Evolutionary conservation across 2,329 filamentous ascomycete genomes (phyloP).

Genomic region (Scopulariopsis brevicaulis): DNA sequence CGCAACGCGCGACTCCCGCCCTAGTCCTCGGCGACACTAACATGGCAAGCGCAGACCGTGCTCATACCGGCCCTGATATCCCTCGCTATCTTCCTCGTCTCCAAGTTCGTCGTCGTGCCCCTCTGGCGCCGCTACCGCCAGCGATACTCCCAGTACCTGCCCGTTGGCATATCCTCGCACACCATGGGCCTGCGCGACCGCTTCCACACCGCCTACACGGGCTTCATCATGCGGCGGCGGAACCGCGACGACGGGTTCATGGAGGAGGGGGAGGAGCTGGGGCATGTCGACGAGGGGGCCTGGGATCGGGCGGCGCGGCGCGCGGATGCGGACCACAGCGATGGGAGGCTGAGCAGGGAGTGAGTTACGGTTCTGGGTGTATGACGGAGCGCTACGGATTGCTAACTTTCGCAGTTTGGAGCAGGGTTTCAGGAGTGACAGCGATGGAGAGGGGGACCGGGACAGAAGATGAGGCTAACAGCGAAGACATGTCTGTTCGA

Average conservation of each 20-base stretch:
- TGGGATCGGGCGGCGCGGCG: slow-evolving; percentile 24
- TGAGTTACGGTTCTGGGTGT: slow-evolving; percentile 23
- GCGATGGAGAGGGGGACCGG: slow-evolving; percentile 20
- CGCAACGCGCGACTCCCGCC: neutral
- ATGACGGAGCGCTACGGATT: slow-evolving; percentile 4
- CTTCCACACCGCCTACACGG: slow-evolving; percentile 7
- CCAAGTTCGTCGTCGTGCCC: slow-evolving; percentile 55
- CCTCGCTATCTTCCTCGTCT: slow-evolving; percentile 53
- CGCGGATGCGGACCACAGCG: slow-evolving; percentile 30
- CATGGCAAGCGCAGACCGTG: slow-evolving; percentile 43
- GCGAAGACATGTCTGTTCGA: neutral
- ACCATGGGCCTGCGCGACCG: slow-evolving; percentile 43
- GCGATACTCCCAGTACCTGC: slow-evolving; percentile 65
- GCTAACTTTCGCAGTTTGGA: slow-evolving; percentile 37
- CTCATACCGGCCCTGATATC: slow-evolving; percentile 61
- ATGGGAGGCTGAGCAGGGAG: slow-evolving; percentile 64
- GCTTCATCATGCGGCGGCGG: slow-evolving; percentile 2
- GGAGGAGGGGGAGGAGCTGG: slow-evolving; percentile 60
- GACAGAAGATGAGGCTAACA: neutral
- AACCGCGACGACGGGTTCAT: slow-evolving; percentile 37
- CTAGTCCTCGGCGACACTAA: neutral
- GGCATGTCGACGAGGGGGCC: slow-evolving; percentile 31
- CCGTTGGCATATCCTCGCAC: slow-evolving; percentile 51
- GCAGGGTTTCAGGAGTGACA: slow-evolving; percentile 34
- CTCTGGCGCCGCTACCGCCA: slow-evolving; percentile 58